Evolutionary conservation across 176 grass and related monocot genomes (phyloP), one percentile per base, ranked within the genome.

Genomic region (Oryza glumipatula): DNA sequence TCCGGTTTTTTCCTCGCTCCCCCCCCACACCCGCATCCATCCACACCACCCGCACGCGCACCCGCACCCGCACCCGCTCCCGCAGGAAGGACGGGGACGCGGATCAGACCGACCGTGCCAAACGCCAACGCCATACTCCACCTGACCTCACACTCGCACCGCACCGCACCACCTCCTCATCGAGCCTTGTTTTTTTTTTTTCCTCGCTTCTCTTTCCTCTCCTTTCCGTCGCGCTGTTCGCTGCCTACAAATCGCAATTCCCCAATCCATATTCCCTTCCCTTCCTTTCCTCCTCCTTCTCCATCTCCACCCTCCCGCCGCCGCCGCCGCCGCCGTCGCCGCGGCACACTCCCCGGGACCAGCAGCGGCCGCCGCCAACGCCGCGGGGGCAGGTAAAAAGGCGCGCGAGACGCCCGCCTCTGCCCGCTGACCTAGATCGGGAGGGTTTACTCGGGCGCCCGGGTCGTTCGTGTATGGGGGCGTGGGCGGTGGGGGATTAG

Each of bases 321-420:
- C 73, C 69, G 72, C 64, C 33, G 70, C 82, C 12, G 48, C 76
- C 68, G 54, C 74, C 61, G 35, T 36, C 69, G 72, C 73, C 33
- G 58, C 76, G 16, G 60, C 48, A 21, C 5, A 6, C 54, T 2
- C 54, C 2, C 54, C 54, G 7, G 54, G 19, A 58, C 5, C 4
- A 58, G 17, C 54, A 58, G 64, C 71, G 36, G 70, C 82, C 12
- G 48, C 76, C 68, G 54, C 74, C 61, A 67, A 67, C 61, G 72
- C 83, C 35, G 60, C 76, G 17, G 60, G 35, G 76, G 72, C 83
- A 89, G 88, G 88, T 89, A 89, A 61, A 89, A 61, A 49, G 0
- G 2, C 65, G 32, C 51, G 61, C 2, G 16, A 6, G 54, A 2
- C 54, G 47, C 1, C 13, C 30, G 30, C 30, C 28, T 45, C 30